Base-by-base conservation (phyloP, 2,329 filamentous ascomycete species). In the Chrysoporthe deuterocubensis region DNA sequence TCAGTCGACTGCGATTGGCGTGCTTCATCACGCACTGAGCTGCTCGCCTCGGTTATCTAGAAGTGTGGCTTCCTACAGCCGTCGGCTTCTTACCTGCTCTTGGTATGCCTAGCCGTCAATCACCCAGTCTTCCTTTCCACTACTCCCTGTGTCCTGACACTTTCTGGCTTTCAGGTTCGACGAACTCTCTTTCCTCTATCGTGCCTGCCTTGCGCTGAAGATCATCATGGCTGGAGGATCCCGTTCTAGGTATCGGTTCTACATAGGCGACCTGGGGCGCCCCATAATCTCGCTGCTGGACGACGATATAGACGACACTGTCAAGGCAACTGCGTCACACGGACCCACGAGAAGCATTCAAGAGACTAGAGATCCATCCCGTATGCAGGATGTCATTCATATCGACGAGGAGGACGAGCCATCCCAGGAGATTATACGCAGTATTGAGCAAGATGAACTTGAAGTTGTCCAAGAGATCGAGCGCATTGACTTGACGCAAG, bases 401-500 rank as follows among this genome's bases (percentile, higher is more conserved):
- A 16, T 46, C n/a, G 44, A 46, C 18, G 44, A 14, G 18, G 44
- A 46, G 44, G 11, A 46, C 14, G 11, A 46, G 13, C 6, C 13
- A n/a, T 7, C 40, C 32, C 8, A 40, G 32, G 7, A 13, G 4
- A 18, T 34, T 21, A 34, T 34, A 16, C 54, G 32, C 54, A 57
- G 54, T n/a, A 57, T 40, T 9, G 54, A 40, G 18, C 14, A 57
- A 34, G 54, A 57, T 26, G 59, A 61, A 34, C 11, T n/a, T 26
- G 43, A 61, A 16, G n/a, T 34, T 13, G 21, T 13, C 46, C 26
- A 52, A 9, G 37, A 62, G 4, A 4, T 52, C 60, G 18, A 43
- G 8, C 18, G 37, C 3, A 59, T 65, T 40, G 63, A 65, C 32
- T n/a, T 65, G 42, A 65, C 63, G 1, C 34, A 52, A 5, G 64